These are phyloP conservation scores for Actinidia chinensis DNA, from an alignment of 179 eudicot species.

Conservation along the genomic window DNA sequence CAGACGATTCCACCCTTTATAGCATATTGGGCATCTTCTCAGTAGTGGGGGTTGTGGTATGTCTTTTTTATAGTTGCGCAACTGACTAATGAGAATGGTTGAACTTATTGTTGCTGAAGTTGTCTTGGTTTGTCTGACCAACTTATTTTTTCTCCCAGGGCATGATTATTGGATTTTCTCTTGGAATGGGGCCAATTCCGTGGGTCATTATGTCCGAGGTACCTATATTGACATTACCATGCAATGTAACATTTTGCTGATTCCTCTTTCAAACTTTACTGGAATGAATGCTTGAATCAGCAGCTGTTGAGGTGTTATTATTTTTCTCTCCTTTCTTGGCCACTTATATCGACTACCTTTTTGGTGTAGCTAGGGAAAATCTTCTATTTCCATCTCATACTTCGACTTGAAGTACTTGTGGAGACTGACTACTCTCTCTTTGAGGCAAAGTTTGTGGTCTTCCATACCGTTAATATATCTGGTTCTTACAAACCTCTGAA, in stretches of 20 bases:
- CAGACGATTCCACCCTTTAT: conserved; percentile 51
- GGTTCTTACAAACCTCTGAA: not conserved
- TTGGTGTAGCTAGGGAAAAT: too few species aligned
- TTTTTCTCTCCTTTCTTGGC: too few species aligned
- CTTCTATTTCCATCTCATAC: not conserved
- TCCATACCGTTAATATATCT: not conserved
- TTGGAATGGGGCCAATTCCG: conserved; percentile 96
- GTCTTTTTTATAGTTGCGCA: conserved; percentile 20
- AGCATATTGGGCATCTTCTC: conserved; percentile 56
- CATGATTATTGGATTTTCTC: conserved; percentile 79
- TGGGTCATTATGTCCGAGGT: conserved; percentile 99
- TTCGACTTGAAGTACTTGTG: not conserved
- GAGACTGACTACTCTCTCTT: not conserved
- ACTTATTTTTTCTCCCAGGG: conserved; percentile 41
- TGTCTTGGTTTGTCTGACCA: conserved; percentile 18
- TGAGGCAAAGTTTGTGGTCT: not conserved
- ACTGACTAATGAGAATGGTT: not conserved
- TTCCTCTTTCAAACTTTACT: not conserved
- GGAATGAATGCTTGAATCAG: not conserved
- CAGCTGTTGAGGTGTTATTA: too few species aligned
- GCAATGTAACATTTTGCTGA: not conserved
- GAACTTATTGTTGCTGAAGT: conserved; percentile 3
- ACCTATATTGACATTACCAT: conserved; percentile 17
- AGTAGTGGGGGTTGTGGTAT: conserved; percentile 91
- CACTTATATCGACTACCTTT: too few species aligned